Percentiles rank a stretch among this genome's conserved stretches.
phyloP scores from a whole-genome alignment of 257 asterid species.

The Echium plantagineum region DNA sequence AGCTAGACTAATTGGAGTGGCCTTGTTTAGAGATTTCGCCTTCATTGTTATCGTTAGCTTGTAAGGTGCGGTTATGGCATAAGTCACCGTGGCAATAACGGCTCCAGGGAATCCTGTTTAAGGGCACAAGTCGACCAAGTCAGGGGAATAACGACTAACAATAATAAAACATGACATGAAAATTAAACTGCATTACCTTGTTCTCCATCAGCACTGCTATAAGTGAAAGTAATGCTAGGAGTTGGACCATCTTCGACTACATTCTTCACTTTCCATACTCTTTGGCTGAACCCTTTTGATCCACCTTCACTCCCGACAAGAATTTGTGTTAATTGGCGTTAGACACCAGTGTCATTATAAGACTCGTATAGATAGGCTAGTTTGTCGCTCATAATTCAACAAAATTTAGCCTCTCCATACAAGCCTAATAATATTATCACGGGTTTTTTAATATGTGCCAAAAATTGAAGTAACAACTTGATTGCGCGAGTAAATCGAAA shows the following conservation, averaged over 20 bases:
- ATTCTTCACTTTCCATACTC: constrained; percentile 14
- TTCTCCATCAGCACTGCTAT: constrained; percentile 19
- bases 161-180: no score
- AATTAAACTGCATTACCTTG: constrained; percentile 16
- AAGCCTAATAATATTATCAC: no score
- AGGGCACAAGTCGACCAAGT: no score
- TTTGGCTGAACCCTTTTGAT: constrained; percentile 13
- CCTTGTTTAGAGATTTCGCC: constrained; percentile 18
- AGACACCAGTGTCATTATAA: no score
- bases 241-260: neutral
- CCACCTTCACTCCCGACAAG: constrained; percentile 9
- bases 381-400: no score
- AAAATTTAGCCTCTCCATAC: no score
- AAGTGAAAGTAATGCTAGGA: constrained; percentile 12
- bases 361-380: no score
- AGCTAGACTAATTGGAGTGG: constrained; percentile 22
- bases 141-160: no score
- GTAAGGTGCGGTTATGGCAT: constrained; percentile 1
- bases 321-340: neutral
- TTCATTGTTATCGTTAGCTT: constrained; percentile 9
- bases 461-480: no score
- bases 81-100: constrained; percentile 14
- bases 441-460: no score
- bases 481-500: no score
- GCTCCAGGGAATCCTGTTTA: constrained; percentile 22